Percentiles rank a stretch among this genome's conserved stretches.
phyloP scores from a whole-genome alignment of 2,329 filamentous ascomycete species.

The Hypocreales sp. region DNA sequence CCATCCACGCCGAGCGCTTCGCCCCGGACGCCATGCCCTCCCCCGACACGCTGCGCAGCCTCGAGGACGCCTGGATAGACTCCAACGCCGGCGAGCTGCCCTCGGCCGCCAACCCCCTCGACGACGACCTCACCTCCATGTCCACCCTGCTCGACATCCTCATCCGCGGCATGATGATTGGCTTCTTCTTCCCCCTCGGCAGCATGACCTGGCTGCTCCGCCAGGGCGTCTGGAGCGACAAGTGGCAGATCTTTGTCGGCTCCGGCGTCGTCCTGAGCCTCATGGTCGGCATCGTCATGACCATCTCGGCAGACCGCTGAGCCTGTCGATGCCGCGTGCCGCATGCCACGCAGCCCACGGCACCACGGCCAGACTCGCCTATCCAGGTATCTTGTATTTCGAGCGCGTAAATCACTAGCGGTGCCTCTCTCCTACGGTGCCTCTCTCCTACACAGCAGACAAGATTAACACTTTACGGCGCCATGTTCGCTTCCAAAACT shows the following conservation, averaged over 20 bases:
- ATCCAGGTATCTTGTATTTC: too few species aligned
- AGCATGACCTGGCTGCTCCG: conserved; percentile 73
- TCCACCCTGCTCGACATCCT: conserved; percentile 59
- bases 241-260: conserved; percentile 75
- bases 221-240: conserved; percentile 71
- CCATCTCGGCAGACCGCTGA: conserved; percentile 20
- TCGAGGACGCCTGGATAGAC: conserved; percentile 91
- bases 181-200: conserved; percentile 89
- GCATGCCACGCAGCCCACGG: too few species aligned
- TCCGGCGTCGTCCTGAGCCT: conserved; percentile 72
- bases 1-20: conserved; percentile 66
- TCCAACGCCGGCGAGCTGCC: conserved; percentile 32
- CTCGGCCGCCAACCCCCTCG: conserved; percentile 17
- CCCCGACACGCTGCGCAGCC: conserved; percentile 54
- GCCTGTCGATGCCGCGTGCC: too few species aligned
- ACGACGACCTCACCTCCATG: conserved; percentile 35
- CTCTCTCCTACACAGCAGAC: too few species aligned
- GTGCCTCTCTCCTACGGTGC: too few species aligned
- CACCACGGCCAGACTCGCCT: too few species aligned
- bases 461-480: too few species aligned
- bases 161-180: conserved; percentile 75
- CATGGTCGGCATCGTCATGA: conserved; percentile 53
- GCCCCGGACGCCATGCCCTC: conserved; percentile 83
- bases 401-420: too few species aligned
- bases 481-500: too few species aligned